Base-by-base conservation (phyloP, 805 yeast species). In the Pichia nakasei region DNA sequence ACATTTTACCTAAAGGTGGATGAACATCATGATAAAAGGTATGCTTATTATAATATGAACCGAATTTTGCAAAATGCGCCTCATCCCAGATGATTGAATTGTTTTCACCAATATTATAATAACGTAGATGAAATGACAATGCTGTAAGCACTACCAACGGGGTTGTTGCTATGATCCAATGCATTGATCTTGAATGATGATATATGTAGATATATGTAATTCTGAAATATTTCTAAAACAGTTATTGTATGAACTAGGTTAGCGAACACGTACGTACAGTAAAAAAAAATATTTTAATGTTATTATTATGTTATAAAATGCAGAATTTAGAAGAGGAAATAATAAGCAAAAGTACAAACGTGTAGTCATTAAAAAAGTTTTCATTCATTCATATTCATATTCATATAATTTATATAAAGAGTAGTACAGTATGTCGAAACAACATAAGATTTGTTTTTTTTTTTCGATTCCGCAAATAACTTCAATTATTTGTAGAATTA, bases 21-120 rank as follows among this genome's bases (percentile, higher is more conserved):
- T 91, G 98, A 29, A 91, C 96, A 64, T 91, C 98, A 60, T 86
- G 94, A 63, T 89, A 91, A 60, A 85, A 87, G 56, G 86, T 95
- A 53, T 86, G 93, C 52, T 69, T 80, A 49, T 91, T 69, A 64
- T 91, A 91, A 61, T 86, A 82, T 12, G 96, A 82, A 27, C 97
- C 97, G 61, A 91, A 91, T 62, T 91, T 93, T 41, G 97, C 98
- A 60, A 85, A 85, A 68, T 85, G 95, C 6, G 94, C 93, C 61
- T 85, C 95, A 66, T 85, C 95, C 95, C 95, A 85, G 9, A 83
- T 82, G 39, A 85, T 91, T 43, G 69, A 70, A 41, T 73, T 61
- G 46, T 78, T 72, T 27, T 65, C 63, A 20, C 75, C 78, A 41
- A 85, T 78, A 39, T 73, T 70, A 54, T 79, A 72, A 48, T 80